Evolutionary conservation across 768 basidiomycete species (phyloP).

Genomic region (Pleurotus citrinopileatus): DNA sequence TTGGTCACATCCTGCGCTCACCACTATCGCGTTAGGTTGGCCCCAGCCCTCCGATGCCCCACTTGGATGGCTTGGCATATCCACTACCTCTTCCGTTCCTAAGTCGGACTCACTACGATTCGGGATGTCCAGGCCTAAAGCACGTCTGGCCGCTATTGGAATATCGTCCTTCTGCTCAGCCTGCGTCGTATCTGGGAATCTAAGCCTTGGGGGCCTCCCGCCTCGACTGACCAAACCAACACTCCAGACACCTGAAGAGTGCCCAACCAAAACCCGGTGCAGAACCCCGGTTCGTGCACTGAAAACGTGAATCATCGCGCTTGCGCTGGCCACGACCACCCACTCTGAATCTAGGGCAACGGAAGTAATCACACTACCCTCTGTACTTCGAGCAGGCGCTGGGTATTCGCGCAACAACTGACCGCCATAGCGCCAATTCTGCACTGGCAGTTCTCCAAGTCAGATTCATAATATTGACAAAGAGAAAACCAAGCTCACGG

Average conservation of each 20-base stretch:
- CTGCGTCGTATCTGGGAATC: no score
- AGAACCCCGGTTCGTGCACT: slow-evolving; percentile 75
- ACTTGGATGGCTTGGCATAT: slow-evolving; percentile 50
- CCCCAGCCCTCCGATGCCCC: slow-evolving; percentile 87
- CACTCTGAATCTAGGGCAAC: slow-evolving; percentile 80
- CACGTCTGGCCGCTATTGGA: no score
- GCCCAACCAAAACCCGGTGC: slow-evolving; percentile 76
- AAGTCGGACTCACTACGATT: no score
- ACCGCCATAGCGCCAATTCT: slow-evolving; percentile 80
- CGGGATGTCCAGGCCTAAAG: no score
- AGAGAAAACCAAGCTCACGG: slow-evolving; percentile 39
- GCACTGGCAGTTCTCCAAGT: slow-evolving; percentile 43
- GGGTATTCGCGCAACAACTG: slow-evolving; percentile 65
- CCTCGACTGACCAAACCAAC: slow-evolving; percentile 74
- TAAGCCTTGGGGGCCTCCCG: no score
- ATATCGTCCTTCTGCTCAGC: no score
- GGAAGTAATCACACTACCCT: slow-evolving; percentile 78
- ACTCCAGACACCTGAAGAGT: slow-evolving; percentile 91
- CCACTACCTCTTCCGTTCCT: slow-evolving; percentile 17
- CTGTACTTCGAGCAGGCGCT: slow-evolving; percentile 34
- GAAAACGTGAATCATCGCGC: slow-evolving; percentile 82
- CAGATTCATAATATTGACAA: slow-evolving; percentile 8
- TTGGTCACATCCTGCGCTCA: slow-evolving; percentile 93
- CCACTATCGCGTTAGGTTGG: slow-evolving; percentile 75
- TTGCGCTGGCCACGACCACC: slow-evolving; percentile 89